These are phyloP conservation scores for Cruciata laevipes DNA, from an alignment of 257 asterid genomes.

Conservation along the genomic window DNA sequence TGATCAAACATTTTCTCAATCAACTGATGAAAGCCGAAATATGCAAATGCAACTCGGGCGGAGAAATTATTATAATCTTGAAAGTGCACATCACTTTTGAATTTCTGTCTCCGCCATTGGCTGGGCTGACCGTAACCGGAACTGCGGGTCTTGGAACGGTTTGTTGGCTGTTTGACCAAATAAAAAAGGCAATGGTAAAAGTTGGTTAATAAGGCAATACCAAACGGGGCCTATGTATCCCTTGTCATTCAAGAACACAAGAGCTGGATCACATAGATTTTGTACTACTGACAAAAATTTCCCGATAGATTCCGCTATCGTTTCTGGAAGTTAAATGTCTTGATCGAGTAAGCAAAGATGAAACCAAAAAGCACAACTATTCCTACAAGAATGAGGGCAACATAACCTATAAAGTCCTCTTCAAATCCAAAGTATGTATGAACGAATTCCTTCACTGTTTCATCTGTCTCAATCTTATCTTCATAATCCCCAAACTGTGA, in stretches of 20 bases:
- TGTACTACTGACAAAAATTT: neutral
- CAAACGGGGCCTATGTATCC: too few species aligned
- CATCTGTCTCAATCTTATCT: constrained; percentile 19
- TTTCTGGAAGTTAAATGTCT: constrained; percentile 35
- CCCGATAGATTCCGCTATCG: constrained; percentile 6
- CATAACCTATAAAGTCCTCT: constrained; percentile 28
- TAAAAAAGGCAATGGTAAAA: too few species aligned
- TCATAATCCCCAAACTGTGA: constrained; percentile 35
- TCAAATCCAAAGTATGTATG: constrained; percentile 25
- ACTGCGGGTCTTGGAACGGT: too few species aligned
- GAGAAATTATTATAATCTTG: too few species aligned
- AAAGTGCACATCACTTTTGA: too few species aligned
- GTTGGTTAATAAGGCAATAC: too few species aligned
- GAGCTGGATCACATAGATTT: neutral
- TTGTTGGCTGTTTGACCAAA: too few species aligned
- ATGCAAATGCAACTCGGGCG: too few species aligned
- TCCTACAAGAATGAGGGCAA: constrained; percentile 24
- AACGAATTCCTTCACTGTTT: constrained; percentile 28
- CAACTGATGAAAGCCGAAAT: too few species aligned
- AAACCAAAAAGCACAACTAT: constrained; percentile 24
- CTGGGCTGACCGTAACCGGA: too few species aligned
- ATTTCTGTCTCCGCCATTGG: too few species aligned
- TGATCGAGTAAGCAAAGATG: constrained; percentile 36
- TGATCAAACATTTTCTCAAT: too few species aligned
- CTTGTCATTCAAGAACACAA: neutral